phyloP scores from a whole-genome alignment of 2,329 filamentous ascomycete genomes.

The Podosphaera fusca region DNA sequence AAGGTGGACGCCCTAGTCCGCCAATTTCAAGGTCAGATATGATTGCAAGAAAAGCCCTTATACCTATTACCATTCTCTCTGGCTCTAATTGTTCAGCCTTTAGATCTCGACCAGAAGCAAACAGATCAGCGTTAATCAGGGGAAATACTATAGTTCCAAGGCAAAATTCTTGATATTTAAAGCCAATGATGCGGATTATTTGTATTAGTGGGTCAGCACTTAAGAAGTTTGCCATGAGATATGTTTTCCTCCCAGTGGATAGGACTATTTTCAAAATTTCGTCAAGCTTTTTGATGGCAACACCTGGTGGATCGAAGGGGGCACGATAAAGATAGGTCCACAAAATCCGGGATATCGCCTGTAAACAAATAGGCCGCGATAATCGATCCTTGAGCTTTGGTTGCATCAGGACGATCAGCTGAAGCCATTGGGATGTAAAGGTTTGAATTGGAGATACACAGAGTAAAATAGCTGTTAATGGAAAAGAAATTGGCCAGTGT shows the following conservation, averaged over 20 bases:
- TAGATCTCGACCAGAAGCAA: conserved; percentile 35
- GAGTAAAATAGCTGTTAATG: conserved; percentile 64
- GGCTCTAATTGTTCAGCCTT: conserved; percentile 81
- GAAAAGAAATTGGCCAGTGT: conserved; percentile 77
- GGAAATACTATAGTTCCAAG: conserved; percentile 88
- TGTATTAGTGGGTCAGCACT: conserved; percentile 81
- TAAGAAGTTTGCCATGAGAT: conserved; percentile 61
- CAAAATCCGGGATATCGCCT: conserved; percentile 70
- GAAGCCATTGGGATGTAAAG: conserved; percentile 71
- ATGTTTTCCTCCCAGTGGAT: conserved; percentile 54
- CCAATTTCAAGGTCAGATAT: conserved; percentile 82
- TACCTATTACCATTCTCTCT: conserved; percentile 92
- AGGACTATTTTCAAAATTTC: conserved; percentile 72
- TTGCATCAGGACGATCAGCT: conserved; percentile 54
- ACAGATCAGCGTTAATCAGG: conserved; percentile 78
- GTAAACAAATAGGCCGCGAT: conserved; percentile 56
- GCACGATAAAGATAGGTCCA: conserved; percentile 86
- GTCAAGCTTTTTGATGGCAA: conserved; percentile 58
- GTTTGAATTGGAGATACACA: conserved; percentile 71
- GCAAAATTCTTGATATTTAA: conserved; percentile 80
- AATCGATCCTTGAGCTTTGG: conserved; percentile 65
- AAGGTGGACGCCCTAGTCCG: conserved; percentile 54
- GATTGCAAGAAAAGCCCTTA: conserved; percentile 76
- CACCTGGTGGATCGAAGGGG: conserved; percentile 43
- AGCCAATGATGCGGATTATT: conserved; percentile 82